Evolutionary conservation across 139 green algal species (phyloP).

Genomic region (Coelastrella sp.): DNA sequence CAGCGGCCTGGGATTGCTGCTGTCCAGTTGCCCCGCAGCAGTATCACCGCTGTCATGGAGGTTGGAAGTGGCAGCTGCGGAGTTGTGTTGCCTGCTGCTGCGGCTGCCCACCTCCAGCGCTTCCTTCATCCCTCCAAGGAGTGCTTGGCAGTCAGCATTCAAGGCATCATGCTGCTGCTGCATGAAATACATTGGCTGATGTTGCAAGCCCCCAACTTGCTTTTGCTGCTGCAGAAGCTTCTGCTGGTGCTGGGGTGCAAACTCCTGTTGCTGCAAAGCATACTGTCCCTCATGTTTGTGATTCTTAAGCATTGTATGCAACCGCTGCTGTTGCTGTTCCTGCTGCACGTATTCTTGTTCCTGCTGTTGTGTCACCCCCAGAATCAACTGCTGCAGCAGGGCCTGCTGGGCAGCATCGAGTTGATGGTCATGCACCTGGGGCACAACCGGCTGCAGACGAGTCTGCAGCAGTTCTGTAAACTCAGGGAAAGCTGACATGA

Average conservation of each 20-base stretch:
- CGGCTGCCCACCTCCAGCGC: not conserved
- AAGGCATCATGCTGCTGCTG: constrained; percentile 18
- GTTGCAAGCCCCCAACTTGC: not conserved
- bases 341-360: not conserved
- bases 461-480: constrained; percentile 10
- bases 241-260: not conserved
- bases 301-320: too few species aligned
- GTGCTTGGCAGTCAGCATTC: not conserved
- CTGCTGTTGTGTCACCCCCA: constrained; percentile 4
- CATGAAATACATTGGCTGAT: not conserved
- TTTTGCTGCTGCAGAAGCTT: not conserved
- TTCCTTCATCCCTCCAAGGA: not conserved
- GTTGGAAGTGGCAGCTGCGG: too few species aligned
- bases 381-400: constrained; percentile 16
- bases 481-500: constrained; percentile 23
- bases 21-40: not conserved
- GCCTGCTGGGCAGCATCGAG: constrained; percentile 3
- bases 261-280: not conserved
- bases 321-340: constrained; percentile 9
- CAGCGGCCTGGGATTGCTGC: not conserved
- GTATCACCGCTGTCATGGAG: not conserved
- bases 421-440: constrained; percentile 4
- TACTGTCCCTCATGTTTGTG: not conserved
- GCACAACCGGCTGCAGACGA: not conserved
- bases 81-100: not conserved